These are phyloP conservation scores for Ulota crispa DNA, from an alignment of 225 moss, liverwort and hornwort genomes.

Conservation along the genomic window DNA sequence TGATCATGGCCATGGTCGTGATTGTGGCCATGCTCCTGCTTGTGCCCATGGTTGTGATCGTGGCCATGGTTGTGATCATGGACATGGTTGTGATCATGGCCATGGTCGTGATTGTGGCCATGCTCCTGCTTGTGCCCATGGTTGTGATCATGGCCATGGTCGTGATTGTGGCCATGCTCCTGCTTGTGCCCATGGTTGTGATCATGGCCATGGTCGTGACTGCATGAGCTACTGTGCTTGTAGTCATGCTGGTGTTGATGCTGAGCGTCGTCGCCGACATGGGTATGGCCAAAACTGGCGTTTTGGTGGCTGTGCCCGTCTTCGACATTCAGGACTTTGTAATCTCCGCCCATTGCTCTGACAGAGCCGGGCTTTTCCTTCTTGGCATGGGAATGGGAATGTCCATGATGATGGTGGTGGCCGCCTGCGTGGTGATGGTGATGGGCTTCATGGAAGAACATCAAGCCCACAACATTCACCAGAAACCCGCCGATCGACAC, in stretches of 20 bases:
- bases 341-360: slow-evolving; percentile 29
- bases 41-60: neutral
- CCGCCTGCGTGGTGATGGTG: slow-evolving; percentile 74
- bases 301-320: slow-evolving; percentile 29
- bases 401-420: slow-evolving; percentile 72
- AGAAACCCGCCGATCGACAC: slow-evolving; percentile 82
- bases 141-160: neutral
- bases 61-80: neutral
- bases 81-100: neutral
- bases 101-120: neutral
- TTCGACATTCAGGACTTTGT: slow-evolving; percentile 39
- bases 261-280: slow-evolving; percentile 9
- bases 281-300: slow-evolving; percentile 30
- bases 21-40: slow-evolving; percentile 43
- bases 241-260: slow-evolving; percentile 28
- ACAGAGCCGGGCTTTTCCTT: neutral
- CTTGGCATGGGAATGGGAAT: slow-evolving; percentile 48
- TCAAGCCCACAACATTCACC: slow-evolving; percentile 83
- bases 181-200: neutral
- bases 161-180: slow-evolving; percentile 4
- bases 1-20: too few relatives aligned
- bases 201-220: neutral
- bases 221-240: slow-evolving; percentile 34
- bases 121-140: too few relatives aligned
- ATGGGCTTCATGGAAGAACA: slow-evolving; percentile 93